These are phyloP conservation scores for Pezicula carpinea DNA, from an alignment of 2,329 filamentous ascomycete genomes.

Conservation along the genomic window DNA sequence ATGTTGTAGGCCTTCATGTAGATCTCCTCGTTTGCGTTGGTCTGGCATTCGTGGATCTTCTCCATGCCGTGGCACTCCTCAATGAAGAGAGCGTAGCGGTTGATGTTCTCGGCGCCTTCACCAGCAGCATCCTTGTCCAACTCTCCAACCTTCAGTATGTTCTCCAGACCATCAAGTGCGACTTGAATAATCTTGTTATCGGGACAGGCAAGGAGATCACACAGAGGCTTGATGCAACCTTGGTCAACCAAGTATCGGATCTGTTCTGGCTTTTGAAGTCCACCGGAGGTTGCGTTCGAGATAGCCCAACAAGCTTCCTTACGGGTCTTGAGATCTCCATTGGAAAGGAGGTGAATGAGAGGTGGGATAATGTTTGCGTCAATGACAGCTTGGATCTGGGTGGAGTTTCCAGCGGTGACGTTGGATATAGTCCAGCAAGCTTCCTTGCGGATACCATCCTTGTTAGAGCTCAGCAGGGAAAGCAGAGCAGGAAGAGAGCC, in stretches of 20 bases:
- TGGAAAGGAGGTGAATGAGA: slow-evolving; percentile 90
- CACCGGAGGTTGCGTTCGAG: slow-evolving; percentile 95
- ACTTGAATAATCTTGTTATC: slow-evolving; percentile 99
- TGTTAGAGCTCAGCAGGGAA: slow-evolving; percentile 89
- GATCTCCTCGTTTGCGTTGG: slow-evolving; percentile 99
- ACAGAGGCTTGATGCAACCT: slow-evolving; percentile 96
- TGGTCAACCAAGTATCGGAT: slow-evolving; percentile 91
- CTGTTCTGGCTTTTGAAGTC: slow-evolving; percentile 97
- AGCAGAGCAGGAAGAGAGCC: slow-evolving; percentile 89
- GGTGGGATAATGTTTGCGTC: slow-evolving; percentile 97
- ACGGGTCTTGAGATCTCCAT: slow-evolving; percentile 97
- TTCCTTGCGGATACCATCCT: slow-evolving; percentile 98
- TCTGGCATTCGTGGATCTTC: slow-evolving; percentile 99
- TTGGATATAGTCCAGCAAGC: slow-evolving; percentile 99
- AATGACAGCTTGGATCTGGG: slow-evolving; percentile 93
- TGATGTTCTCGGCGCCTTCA: slow-evolving; percentile 73
- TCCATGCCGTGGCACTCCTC: slow-evolving; percentile 99
- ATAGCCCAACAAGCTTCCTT: slow-evolving; percentile 99
- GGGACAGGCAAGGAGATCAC: slow-evolving; percentile 89
- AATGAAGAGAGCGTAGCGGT: slow-evolving; percentile 96
- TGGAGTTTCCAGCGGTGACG: slow-evolving; percentile 96
- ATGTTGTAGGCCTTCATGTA: slow-evolving; percentile 99
- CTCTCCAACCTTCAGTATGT: slow-evolving; percentile 98
- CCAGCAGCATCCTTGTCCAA: slow-evolving; percentile 91
- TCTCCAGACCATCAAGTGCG: slow-evolving; percentile 94